Conservation (phyloP, 1,284 basidiomycete species). For the Kalmanozyma brasiliensis region DNA sequence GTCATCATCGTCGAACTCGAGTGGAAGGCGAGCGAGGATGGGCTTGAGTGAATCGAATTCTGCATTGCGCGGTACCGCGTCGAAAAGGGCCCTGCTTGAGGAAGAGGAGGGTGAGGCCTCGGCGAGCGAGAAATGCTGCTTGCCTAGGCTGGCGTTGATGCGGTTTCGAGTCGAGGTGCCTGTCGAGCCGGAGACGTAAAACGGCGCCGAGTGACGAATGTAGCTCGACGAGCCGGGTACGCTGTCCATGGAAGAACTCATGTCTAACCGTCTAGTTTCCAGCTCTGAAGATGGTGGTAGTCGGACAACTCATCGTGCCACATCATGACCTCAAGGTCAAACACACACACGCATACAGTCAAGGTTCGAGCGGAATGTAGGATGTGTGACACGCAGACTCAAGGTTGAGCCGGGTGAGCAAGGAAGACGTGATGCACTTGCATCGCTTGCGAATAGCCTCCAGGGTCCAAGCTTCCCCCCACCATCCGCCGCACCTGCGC, state of each 20-base stretch:
- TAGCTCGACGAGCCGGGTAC: slow-evolving; percentile 1
- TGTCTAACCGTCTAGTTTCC: not conserved
- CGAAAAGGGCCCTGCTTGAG: slow-evolving; percentile 28
- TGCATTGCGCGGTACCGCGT: slow-evolving; percentile 48
- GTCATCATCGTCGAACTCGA: slow-evolving; percentile 10
- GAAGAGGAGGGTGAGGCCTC: slow-evolving; percentile 5
- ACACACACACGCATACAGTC: not conserved
- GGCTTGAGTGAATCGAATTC: slow-evolving; percentile 45
- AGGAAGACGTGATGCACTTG: slow-evolving; percentile 13
- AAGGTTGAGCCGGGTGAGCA: not conserved
- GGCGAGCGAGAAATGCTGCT: slow-evolving; percentile 41
- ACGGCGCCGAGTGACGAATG: not conserved
- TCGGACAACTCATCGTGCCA: no score
- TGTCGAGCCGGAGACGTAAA: slow-evolving; percentile 16
- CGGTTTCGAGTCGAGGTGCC: slow-evolving; percentile 24
- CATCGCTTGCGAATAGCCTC: slow-evolving; percentile 10
- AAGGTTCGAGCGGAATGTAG: not conserved
- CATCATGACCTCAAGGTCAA: no score
- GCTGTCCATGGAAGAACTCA: not conserved
- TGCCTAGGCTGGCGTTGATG: slow-evolving; percentile 19
- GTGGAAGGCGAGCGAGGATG: slow-evolving; percentile 51
- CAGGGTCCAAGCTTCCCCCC: slow-evolving; percentile 9
- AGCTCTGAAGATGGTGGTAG: not conserved
- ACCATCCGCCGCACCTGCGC: no score
- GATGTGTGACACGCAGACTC: no score